Base-by-base conservation (phyloP, 1,139 yeast species). In the Trichomonascaceae sp. region DNA sequence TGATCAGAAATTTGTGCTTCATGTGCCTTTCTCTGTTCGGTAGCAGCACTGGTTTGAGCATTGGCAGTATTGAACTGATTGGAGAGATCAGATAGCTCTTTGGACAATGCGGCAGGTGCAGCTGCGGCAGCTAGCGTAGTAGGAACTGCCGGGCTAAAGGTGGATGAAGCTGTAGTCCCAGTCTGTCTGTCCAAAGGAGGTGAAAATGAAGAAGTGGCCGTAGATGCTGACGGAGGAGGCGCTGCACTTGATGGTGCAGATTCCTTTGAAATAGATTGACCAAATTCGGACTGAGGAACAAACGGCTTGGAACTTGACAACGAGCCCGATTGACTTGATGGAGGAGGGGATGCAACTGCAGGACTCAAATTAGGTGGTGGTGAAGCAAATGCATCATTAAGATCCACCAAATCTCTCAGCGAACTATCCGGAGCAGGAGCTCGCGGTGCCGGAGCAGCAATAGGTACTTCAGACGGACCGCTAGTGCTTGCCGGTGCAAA, bases 51-150 rank as follows among this genome's bases (percentile, higher is more conserved):
- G 1, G 95, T 87, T 70, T 91, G 96, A 19, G 79, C 72, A 1
- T 90, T 79, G 60, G 90, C 76, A 0, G 96, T 85, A 58, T 83
- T 83, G 57, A 89, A 84, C 72, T 91, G 96, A 64, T 85, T 88
- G 1, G 95, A 86, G 50, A 87, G 77, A 63, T 91, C 89, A 17
- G 96, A 96, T 68, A 88, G 79, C 62, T 89, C 96, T 63, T 59
- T 66, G 65, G 58, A 59, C 22, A 52, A 43, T 17, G 61, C 27
- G 7, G 57, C 49, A 13, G 63, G 44, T 17, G 44, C 32, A 13
- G 24, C 24, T 38, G 45, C 13, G 10, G 30, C n/a, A 6, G 44
- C 32, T 2, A 30, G 30, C 39, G 32, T 27, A 27, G 32, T 10
- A 27, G 32, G 32, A 6, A 10, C 32, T 27, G 32, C 10, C 10